phyloP scores from a whole-genome alignment of 495 filamentous ascomycete species.

The Aspergillus ellipticus region DNA sequence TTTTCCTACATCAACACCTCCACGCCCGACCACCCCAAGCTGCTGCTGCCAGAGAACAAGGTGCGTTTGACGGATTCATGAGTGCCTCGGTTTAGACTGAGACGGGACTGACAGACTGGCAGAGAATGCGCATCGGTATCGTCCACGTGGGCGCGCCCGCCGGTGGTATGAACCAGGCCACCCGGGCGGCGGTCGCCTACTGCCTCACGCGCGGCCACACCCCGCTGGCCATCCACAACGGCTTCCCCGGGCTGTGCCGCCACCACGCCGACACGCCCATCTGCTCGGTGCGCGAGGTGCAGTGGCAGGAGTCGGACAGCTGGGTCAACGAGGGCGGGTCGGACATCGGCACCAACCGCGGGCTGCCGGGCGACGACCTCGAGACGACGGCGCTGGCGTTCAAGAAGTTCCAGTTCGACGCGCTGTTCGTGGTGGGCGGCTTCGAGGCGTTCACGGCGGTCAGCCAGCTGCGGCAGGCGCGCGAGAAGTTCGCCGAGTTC shows the following conservation, averaged over 20 bases:
- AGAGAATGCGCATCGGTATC: conserved; percentile 91
- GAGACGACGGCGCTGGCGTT: conserved; percentile 81
- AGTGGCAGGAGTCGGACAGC: conserved; percentile 89
- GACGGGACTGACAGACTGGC: conserved; percentile 10
- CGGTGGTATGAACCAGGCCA: conserved; percentile 98
- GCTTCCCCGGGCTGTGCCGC: conserved; percentile 89
- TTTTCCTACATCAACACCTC: conserved; percentile 87
- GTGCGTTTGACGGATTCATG: too few relatives aligned
- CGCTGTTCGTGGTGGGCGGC: conserved; percentile 86
- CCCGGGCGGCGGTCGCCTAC: conserved; percentile 92
- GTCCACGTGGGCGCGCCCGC: conserved; percentile 97
- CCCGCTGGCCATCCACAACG: conserved; percentile 90
- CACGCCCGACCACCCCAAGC: conserved; percentile 57
- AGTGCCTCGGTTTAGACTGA: background rate
- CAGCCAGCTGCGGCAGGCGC: conserved; percentile 76
- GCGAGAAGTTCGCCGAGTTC: conserved; percentile 74
- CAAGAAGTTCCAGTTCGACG: conserved; percentile 82
- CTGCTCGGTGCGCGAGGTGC: conserved; percentile 76
- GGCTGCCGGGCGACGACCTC: conserved; percentile 78
- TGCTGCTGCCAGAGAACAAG: conserved; percentile 67
- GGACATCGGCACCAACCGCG: conserved; percentile 96
- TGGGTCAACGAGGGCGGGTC: conserved; percentile 97
- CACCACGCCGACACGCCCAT: conserved; percentile 81
- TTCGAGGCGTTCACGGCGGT: conserved; percentile 97
- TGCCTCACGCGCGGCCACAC: conserved; percentile 91